A percentile compares a stretch with the other conserved stretches of the same genome.
These are phyloP conservation scores for Starmerella sp. DNA, from an alignment of 805 yeast genomes.

Conservation along the genomic window DNA sequence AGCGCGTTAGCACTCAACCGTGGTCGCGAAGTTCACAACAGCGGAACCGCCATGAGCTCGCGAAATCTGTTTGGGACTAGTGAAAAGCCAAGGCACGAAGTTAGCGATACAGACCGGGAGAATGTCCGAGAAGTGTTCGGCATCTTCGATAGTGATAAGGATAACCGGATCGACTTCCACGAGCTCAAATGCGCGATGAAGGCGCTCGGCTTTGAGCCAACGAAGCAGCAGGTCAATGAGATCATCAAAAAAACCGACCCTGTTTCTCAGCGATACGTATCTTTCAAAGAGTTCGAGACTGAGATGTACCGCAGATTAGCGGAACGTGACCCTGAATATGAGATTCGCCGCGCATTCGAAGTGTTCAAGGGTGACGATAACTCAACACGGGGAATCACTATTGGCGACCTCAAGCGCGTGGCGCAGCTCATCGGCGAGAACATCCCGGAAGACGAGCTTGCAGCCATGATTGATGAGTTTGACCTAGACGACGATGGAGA, in stretches of 20 bases:
- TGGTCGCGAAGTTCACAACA: background rate
- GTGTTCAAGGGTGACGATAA: conserved; percentile 75
- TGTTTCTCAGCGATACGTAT: conserved; percentile 32
- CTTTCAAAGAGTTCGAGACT: conserved; percentile 70
- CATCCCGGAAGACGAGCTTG: conserved; percentile 78
- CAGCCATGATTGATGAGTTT: conserved; percentile 96
- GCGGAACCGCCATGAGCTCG: background rate
- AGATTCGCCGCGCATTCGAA: conserved; percentile 82
- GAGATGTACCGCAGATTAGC: conserved; percentile 71
- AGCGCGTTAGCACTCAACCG: background rate
- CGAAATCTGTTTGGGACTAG: background rate
- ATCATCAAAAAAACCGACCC: conserved; percentile 73
- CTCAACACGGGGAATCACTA: conserved; percentile 58
- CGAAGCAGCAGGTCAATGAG: conserved; percentile 68
- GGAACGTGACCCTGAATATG: conserved; percentile 86
- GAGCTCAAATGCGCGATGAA: conserved; percentile 88
- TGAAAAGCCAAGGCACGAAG: background rate
- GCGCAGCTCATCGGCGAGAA: conserved; percentile 90
- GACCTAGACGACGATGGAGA: conserved; percentile 95
- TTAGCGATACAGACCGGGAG: conserved; percentile 26
- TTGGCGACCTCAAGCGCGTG: conserved; percentile 73
- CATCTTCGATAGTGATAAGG: conserved; percentile 84
- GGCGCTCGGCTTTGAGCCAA: conserved; percentile 83
- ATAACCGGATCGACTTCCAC: conserved; percentile 82
- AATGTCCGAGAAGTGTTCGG: conserved; percentile 88